Evolutionary conservation across 2,329 filamentous ascomycete genomes (phyloP), one percentile per base, ranked within the genome.

Genomic region (Talaromyces rugulosus): DNA sequence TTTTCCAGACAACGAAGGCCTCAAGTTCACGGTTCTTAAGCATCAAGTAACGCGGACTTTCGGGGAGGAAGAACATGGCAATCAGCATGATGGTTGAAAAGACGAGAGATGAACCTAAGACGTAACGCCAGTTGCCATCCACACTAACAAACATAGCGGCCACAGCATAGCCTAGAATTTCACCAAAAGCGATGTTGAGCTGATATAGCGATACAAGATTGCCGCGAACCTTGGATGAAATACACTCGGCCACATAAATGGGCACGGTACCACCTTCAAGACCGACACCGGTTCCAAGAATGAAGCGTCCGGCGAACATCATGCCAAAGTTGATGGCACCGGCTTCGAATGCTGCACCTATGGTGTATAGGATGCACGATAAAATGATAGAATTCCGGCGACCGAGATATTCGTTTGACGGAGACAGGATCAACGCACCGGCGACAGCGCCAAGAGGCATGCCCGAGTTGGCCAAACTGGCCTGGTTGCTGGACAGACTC

Each of bases 161-260:
- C 1, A 91, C 83, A 5, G 86, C 88, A 63, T 91, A 91, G 2
- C 89, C 89, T 1, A 91, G 78, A 2, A 91, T 88, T 67, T 91
- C 89, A 31, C 89, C 89, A 0, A 91, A 80, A 0, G 89, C 89
- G 68, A 91, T 91, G 75, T 89, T 90, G 75, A 91, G 85, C 70
- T 91, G 89, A 72, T 91, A 91, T 0, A 91, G 78, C 0, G 87
- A 90, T 1, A 91, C 89, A 56, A 91, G 75, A 72, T 91, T 91
- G 66, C 89, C 89, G 68, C 89, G 85, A 28, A 89, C 81, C 62
- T 80, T 82, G 34, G 85, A 81, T 67, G 89, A 87, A 51, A 90
- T 88, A 68, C 71, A 74, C 74, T 91, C 89, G 1, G 89, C 88
- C 33, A 91, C 88, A 65, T 91, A 91, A 59, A 91, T 86, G 0